Evolutionary conservation across 345 rosid species (phyloP).

Genomic region (Durio zibethinus): DNA sequence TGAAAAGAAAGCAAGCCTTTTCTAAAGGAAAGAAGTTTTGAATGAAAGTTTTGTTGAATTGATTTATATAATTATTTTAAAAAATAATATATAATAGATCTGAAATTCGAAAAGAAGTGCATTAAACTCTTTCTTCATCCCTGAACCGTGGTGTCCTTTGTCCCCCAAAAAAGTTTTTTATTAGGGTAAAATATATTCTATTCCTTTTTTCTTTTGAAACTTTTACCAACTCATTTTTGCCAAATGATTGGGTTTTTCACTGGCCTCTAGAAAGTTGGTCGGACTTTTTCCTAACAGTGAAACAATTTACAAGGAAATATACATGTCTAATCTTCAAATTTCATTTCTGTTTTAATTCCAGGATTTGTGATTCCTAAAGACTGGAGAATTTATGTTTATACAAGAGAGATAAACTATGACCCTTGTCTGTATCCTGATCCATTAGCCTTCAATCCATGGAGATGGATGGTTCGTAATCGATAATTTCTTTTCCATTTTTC

Average conservation of each 20-base stretch:
- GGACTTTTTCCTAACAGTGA: neutral
- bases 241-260: neutral
- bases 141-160: too few relatives aligned
- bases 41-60: too few relatives aligned
- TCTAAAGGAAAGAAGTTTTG: neutral
- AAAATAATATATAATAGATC: too few relatives aligned
- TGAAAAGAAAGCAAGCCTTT: conserved; percentile 20
- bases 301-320: neutral
- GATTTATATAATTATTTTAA: too few relatives aligned
- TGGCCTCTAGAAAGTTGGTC: neutral
- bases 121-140: too few relatives aligned
- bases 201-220: neutral
- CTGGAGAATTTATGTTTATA: conserved; percentile 91
- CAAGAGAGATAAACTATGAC: conserved; percentile 78
- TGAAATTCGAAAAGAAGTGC: too few relatives aligned
- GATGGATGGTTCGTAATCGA: conserved; percentile 40
- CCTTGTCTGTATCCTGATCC: conserved; percentile 63
- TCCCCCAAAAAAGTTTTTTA: neutral
- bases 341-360: conserved; percentile 23
- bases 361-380: conserved; percentile 82
- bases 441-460: conserved; percentile 79
- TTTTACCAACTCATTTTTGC: neutral
- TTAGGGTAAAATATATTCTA: neutral
- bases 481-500: neutral
- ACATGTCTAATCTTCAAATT: neutral